Evolutionary conservation across 176 grass and related monocot genomes (phyloP), one percentile per base, ranked within the genome.

Genomic region (Tuctoria greenei): DNA sequence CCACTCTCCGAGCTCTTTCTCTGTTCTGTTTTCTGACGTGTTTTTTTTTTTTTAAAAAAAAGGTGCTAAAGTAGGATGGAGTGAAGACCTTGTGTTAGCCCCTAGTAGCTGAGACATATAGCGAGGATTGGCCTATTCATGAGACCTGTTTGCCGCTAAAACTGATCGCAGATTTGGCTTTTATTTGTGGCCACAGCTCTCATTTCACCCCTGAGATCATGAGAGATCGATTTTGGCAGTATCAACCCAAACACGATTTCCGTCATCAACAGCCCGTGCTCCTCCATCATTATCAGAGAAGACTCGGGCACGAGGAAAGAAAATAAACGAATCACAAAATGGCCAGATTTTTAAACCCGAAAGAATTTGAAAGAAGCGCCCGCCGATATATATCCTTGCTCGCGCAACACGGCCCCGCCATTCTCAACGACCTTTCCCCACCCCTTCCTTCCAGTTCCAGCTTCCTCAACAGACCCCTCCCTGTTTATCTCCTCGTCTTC

Each of bases 401-500:
- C 36, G 35, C 49, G 16, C 64, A 18, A 40, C 20, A 6, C 42
- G 21, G 1, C n/a, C 35, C 67, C 55, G 55, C 55, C 55, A 21
- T 58, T 27, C 2, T 17, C 72, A 43, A 67, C 67, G 24, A 47
- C 39, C 70, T 66, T 67, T 60, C 56, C 63, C 52, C 49, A 44
- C 10, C n/a, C 45, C 7, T 51, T 51, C 17, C 47, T 20, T n/a
- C n/a, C n/a, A n/a, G n/a, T n/a, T n/a, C n/a, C n/a, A n/a, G 15
- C 71, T 34, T 71, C 71, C 54, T 20, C 21, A 14, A 14, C 59
- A 6, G 26, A 35, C 25, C 1, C 2, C 2, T 2, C 31, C 6
- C 7, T 4, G 17, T 79, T 42, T 42, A 16, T 18, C 57, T 39
- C 28, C 60, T 27, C 27, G 36, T 66, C 13, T 26, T 7, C 65